Base-by-base conservation (phyloP, 495 filamentous ascomycete species). In the Peziza echinospora region DNA sequence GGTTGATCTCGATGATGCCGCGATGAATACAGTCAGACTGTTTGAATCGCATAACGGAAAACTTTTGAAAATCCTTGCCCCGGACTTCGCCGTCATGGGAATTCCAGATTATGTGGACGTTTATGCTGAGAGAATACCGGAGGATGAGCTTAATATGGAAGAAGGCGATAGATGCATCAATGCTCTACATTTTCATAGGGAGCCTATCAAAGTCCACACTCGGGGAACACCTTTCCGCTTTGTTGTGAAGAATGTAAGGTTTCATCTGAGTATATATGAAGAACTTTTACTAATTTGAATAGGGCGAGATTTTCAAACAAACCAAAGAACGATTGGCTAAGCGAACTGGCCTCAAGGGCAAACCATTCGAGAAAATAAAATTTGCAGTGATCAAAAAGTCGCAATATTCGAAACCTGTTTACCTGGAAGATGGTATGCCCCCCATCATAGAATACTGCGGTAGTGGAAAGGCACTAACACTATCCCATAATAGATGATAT, bases 351-450 rank as follows among this genome's bases (percentile, higher is more conserved):
- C 76, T 99, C 60, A 96, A 93, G 65, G 89, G 89, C 51, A 96
- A 96, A 67, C 83, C 82, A 47, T 89, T 96, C 51, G 89, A 99
- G 63, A 99, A 94, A 69, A 85, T 96, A 60, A 93, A 86, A 63
- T 94, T 99, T 66, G 82, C 84, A 5, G 64, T 93, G 40, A 70
- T 94, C 5, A 72, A 74, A 49, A 71, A 80, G 46, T 61, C 68
- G 22, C 59, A 62, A 6, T 91, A 78, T 62, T 73, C 79, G 17
- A 80, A 71, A 54, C 79, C 86, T 4, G 67, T 72, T 46, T 93
- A 92, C 66, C 66, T 99, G 47, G 73, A 72, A 51, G 89, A 96
- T 66, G 85, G 89, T 93, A 66, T 70, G 76, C 60, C 23, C 44
- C 24, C 22, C 41, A 19, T 21, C 22, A 23, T 6, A 21, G 37